These are phyloP conservation scores for Colletotrichum musae DNA, from an alignment of 2,329 filamentous ascomycete species.

Conservation along the genomic window DNA sequence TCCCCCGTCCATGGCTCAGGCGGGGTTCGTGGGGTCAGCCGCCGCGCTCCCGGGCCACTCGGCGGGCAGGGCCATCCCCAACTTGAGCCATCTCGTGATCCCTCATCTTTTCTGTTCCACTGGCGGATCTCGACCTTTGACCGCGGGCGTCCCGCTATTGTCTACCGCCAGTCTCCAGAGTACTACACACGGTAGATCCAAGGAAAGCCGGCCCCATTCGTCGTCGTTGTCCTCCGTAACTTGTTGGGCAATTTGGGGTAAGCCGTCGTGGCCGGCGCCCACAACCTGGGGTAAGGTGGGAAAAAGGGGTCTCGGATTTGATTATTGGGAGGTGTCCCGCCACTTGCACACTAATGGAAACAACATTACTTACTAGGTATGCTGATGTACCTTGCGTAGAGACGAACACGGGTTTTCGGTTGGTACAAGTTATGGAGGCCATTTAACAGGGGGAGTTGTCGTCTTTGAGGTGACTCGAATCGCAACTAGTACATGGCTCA, in stretches of 20 bases:
- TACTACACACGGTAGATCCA: too few relatives aligned
- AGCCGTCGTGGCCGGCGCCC: background rate
- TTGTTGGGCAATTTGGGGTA: background rate
- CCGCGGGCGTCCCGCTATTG: too few relatives aligned
- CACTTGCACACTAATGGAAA: slow-evolving; percentile 28
- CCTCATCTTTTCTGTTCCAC: slow-evolving; percentile 16
- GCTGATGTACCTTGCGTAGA: background rate
- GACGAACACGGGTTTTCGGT: slow-evolving; percentile 24
- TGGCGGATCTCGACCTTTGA: too few relatives aligned
- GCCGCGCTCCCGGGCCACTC: slow-evolving; percentile 38
- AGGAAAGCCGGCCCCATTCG: too few relatives aligned
- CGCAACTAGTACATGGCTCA: background rate
- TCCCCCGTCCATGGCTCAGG: slow-evolving; percentile 17
- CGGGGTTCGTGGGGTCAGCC: slow-evolving; percentile 39
- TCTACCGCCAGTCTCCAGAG: too few relatives aligned
- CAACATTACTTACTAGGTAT: slow-evolving; percentile 1
- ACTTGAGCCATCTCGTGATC: slow-evolving; percentile 37
- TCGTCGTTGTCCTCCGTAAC: too few relatives aligned
- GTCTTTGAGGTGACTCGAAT: slow-evolving; percentile 20
- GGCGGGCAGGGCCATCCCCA: slow-evolving; percentile 39
- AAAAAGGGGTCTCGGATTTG: slow-evolving; percentile 34
- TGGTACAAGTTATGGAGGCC: background rate
- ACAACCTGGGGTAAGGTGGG: slow-evolving; percentile 37
- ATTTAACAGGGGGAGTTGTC: slow-evolving; percentile 18
- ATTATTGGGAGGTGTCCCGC: slow-evolving; percentile 7